phyloP scores from a whole-genome alignment of 805 yeast species.

The Jamesozyma spencerorum region DNA sequence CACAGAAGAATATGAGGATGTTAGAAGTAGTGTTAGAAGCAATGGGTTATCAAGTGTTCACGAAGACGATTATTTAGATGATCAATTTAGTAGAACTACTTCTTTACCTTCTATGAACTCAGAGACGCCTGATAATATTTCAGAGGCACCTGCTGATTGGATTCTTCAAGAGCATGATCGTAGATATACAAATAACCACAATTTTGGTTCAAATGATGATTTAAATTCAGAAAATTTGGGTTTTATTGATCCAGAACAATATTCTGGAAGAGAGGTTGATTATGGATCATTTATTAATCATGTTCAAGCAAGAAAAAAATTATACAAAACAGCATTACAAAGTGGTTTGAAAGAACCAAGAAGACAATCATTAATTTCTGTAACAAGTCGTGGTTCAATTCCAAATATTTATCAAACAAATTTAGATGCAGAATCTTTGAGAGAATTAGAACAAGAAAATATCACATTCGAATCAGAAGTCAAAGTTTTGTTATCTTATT shows the following conservation, averaged over 20 bases:
- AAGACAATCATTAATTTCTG: conserved; percentile 24
- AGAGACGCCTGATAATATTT: conserved; percentile 23
- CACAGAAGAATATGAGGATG: conserved; percentile 12
- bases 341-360: conserved; percentile 7
- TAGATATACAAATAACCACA: conserved; percentile 29
- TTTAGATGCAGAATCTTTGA: conserved; percentile 16
- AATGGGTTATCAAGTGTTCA: too few species aligned
- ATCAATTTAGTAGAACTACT: conserved; percentile 33
- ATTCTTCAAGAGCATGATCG: conserved; percentile 34
- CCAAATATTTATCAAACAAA: conserved; percentile 27
- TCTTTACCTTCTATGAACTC: conserved; percentile 35
- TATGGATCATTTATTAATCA: conserved; percentile 28
- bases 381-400: conserved; percentile 25
- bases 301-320: conserved; percentile 16
- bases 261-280: conserved; percentile 17
- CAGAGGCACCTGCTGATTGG: conserved; percentile 33
- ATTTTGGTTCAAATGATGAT: neutral
- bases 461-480: conserved; percentile 33
- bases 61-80: conserved; percentile 18
- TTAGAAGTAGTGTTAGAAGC: too few species aligned
- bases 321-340: conserved; percentile 4
- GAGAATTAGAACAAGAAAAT: conserved; percentile 26
- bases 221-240: neutral
- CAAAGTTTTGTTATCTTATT: conserved; percentile 30
- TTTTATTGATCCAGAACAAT: conserved; percentile 9